Conservation (phyloP, 106 monocot genomes). For the Triglochin maritima region DNA sequence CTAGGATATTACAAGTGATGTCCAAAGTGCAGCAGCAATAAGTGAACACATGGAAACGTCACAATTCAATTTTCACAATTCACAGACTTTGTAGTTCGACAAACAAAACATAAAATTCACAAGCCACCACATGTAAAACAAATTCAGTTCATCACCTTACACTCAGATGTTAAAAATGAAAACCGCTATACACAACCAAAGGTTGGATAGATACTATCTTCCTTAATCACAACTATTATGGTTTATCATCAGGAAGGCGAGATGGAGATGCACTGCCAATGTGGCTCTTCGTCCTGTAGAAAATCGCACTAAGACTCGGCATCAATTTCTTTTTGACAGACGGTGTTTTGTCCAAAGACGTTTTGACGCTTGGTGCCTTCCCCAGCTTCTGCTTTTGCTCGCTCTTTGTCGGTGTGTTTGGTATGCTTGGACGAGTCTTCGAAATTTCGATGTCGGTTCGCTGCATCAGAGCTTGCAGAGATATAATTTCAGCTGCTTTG, state of each 20-base stretch:
- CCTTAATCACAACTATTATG: conserved; percentile 8
- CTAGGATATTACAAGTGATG: no score
- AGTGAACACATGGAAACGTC: no score
- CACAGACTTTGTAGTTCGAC: no score
- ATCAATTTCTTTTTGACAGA: conserved; percentile 6
- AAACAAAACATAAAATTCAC: no score
- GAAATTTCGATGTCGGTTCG: conserved; percentile 16
- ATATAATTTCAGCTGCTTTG: conserved; percentile 22
- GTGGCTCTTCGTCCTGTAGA: conserved; percentile 33
- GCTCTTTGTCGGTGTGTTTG: not conserved
- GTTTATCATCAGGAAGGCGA: conserved; percentile 33
- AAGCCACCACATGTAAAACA: no score
- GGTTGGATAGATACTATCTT: no score
- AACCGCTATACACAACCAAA: no score
- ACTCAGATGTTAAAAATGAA: no score
- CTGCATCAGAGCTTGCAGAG: conserved; percentile 6
- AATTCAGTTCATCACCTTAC: no score
- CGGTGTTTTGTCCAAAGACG: conserved; percentile 1
- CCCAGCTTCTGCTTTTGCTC: not conserved
- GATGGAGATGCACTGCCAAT: conserved; percentile 33
- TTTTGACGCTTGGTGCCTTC: not conserved
- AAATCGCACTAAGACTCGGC: conserved; percentile 34
- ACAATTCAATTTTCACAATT: no score
- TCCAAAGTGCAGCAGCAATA: no score
- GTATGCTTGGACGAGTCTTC: not conserved